Evolutionary conservation across 2,329 filamentous ascomycete genomes (phyloP).

Genomic region (Xylariaceae sp.): DNA sequence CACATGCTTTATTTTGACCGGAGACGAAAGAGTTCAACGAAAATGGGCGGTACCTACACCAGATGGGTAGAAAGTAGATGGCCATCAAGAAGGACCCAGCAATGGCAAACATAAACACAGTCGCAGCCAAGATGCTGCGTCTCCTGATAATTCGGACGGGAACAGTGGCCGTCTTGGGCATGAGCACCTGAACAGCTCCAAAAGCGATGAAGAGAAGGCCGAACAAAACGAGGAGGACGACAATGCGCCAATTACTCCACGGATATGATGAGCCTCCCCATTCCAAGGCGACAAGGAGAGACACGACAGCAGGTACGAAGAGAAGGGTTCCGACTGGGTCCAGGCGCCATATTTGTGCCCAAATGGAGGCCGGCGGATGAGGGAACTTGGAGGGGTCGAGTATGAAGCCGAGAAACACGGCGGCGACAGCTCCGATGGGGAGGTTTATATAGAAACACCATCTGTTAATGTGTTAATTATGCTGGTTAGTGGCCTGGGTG

Average conservation of each 20-base stretch:
- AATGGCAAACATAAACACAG: constrained; percentile 28
- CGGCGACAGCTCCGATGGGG: constrained; percentile 47
- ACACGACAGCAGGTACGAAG: constrained; percentile 55
- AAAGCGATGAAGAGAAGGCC: constrained; percentile 43
- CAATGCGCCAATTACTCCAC: constrained; percentile 49
- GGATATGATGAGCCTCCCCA: constrained; percentile 50
- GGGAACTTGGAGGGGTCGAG: constrained; percentile 36
- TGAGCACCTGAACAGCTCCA: constrained; percentile 45
- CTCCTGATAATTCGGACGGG: constrained; percentile 50
- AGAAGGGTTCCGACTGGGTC: constrained; percentile 56
- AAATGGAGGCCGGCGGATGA: constrained; percentile 21
- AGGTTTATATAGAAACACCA: constrained; percentile 58
- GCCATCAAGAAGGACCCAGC: constrained; percentile 45
- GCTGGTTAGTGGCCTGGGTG: constrained; percentile 1
- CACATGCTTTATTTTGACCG: too few relatives aligned
- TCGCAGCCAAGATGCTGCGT: constrained; percentile 47
- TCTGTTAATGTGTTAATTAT: constrained; percentile 15
- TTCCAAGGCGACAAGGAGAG: constrained; percentile 56
- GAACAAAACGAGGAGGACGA: constrained; percentile 49
- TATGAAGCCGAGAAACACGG: constrained; percentile 44
- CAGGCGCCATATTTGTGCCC: constrained; percentile 41
- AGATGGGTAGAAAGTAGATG: constrained; percentile 50
- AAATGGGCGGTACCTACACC: constrained; percentile 34
- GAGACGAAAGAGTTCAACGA: neutral
- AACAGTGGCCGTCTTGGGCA: constrained; percentile 52